Percentiles rank a stretch among this genome's conserved stretches.
phyloP scores from a whole-genome alignment of 495 filamentous ascomycete species.

The Lichina pygmaea region DNA sequence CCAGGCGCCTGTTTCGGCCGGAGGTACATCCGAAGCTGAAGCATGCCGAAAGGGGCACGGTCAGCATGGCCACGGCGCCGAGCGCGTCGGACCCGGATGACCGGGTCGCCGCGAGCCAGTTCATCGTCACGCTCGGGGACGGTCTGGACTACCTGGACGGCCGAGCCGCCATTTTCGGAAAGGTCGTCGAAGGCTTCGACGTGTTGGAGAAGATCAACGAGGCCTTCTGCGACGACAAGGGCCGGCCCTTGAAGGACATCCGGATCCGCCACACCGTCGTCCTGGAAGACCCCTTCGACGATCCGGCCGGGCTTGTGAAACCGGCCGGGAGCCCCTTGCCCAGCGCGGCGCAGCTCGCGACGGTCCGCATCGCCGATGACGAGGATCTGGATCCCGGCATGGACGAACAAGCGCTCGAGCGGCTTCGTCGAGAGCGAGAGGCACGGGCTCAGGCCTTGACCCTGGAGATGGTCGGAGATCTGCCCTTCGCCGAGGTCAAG shows the following conservation, averaged over 20 bases:
- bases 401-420: slow-evolving; percentile 55
- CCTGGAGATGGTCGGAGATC: slow-evolving; percentile 89
- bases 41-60: slow-evolving; percentile 63
- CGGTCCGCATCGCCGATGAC: slow-evolving; percentile 74
- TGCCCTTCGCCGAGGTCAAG: slow-evolving; percentile 94
- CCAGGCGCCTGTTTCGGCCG: slow-evolving; percentile 56
- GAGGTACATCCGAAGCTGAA: slow-evolving; percentile 62
- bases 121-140: slow-evolving; percentile 69
- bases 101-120: slow-evolving; percentile 63
- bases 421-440: slow-evolving; percentile 61
- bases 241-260: slow-evolving; percentile 70
- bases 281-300: slow-evolving; percentile 68
- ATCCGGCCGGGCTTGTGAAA: slow-evolving; percentile 46
- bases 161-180: slow-evolving; percentile 80
- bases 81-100: slow-evolving; percentile 52
- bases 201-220: slow-evolving; percentile 79
- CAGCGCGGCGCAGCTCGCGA: slow-evolving; percentile 62
- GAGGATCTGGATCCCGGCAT: slow-evolving; percentile 52
- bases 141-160: slow-evolving; percentile 72
- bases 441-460: slow-evolving; percentile 86
- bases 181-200: slow-evolving; percentile 85
- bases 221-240: slow-evolving; percentile 58
- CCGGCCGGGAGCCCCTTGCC: slow-evolving; percentile 62
- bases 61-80: slow-evolving; percentile 79
- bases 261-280: slow-evolving; percentile 75